Percentiles rank a stretch among this genome's conserved stretches.
phyloP scores from a whole-genome alignment of 345 rosid genomes.

The Arabis hirsuta region DNA sequence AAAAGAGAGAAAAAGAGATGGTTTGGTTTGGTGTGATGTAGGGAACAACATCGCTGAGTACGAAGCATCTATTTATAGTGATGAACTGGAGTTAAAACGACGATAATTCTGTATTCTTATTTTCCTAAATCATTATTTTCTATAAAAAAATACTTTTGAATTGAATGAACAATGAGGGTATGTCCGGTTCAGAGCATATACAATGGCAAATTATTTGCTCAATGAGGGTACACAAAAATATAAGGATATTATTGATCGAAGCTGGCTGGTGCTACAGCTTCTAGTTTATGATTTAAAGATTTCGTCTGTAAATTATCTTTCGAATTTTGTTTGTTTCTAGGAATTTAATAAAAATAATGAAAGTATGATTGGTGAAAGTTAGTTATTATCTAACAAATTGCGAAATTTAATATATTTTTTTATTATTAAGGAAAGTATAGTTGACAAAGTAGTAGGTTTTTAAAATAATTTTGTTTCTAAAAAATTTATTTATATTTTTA shows the following conservation, averaged over 20 bases:
- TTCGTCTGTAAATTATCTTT: too few species aligned
- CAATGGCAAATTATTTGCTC: conserved; percentile 5
- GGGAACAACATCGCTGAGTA: conserved; percentile 24
- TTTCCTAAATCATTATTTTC: too few species aligned
- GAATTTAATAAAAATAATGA: not conserved
- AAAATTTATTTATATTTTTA: too few species aligned
- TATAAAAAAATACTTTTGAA: too few species aligned
- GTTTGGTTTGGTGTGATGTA: conserved; percentile 34
- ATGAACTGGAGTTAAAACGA: conserved; percentile 1
- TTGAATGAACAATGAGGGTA: too few species aligned
- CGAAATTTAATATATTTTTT: not conserved
- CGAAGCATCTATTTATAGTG: conserved; percentile 37
- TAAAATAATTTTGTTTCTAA: too few species aligned
- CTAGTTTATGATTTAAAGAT: too few species aligned
- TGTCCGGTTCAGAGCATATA: too few species aligned
- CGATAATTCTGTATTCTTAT: not conserved
- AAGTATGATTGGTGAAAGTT: conserved; percentile 2
- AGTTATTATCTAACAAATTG: not conserved
- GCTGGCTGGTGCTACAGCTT: too few species aligned
- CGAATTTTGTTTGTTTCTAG: not conserved
- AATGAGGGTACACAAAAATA: not conserved
- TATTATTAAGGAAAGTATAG: too few species aligned
- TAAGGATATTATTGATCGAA: too few species aligned
- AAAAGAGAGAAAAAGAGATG: conserved; percentile 11
- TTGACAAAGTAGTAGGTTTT: too few species aligned